Percentiles rank a stretch among this genome's conserved stretches.
Conservation (phyloP, 2,329 filamentous ascomycete genomes). For the Alternaria incomplexa region DNA sequence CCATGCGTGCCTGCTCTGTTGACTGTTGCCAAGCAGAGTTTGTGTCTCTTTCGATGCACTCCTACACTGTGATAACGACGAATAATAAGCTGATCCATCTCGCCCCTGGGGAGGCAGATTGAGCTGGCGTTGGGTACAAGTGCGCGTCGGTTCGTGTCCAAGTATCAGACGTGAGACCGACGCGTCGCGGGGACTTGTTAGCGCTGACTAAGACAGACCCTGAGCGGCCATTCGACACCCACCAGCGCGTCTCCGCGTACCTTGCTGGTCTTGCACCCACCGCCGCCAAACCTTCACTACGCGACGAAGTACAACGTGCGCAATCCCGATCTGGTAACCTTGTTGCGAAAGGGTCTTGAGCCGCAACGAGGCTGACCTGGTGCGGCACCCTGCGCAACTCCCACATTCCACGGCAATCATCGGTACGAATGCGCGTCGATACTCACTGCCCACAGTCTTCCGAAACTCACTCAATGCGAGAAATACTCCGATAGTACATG, state of each 20-base stretch:
- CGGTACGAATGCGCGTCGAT: background rate
- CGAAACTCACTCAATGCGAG: no score
- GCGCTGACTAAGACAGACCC: background rate
- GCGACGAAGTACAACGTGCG: background rate
- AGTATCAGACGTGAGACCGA: background rate
- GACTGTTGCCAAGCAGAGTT: accelerated
- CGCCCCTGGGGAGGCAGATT: no score
- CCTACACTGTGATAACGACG: no score
- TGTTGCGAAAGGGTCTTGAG: background rate
- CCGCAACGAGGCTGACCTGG: background rate
- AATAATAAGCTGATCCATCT: no score
- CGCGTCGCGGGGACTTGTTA: background rate
- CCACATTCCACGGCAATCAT: background rate
- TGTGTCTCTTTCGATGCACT: background rate
- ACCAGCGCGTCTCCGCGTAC: background rate
- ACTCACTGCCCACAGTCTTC: no score
- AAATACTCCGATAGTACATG: background rate
- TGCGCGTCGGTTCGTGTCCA: background rate
- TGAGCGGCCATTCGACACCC: background rate
- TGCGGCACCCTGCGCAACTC: no score
- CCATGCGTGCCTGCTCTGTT: background rate
- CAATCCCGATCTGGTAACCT: background rate
- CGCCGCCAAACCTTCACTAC: background rate
- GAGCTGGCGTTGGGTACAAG: no score
- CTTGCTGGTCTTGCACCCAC: background rate